Evolutionary conservation across 1,284 basidiomycete genomes (phyloP), one percentile per base, ranked within the genome.

Genomic region (Papiliotrema laurentii): DNA sequence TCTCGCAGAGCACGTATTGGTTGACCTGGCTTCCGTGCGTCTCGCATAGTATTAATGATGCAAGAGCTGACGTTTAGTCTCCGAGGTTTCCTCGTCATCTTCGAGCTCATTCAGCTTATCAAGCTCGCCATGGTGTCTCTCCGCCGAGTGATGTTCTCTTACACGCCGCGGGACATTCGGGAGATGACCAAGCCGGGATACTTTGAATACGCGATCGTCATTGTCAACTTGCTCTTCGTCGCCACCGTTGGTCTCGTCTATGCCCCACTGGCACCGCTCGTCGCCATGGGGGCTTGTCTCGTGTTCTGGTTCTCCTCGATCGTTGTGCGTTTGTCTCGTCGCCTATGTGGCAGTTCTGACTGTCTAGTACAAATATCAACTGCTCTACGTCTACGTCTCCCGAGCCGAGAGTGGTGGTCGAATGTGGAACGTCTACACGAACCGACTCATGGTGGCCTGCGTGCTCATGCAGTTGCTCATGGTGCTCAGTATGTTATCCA

Each of bases 101-200:
- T 97, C 65, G 96, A 99, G 69, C 78, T 99, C 36, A 93, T 94
- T 5, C 96, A 99, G 72, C 83, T 97, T 47, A 74, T 97, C 74
- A 94, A 96, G 66, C 79, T 99, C 28, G 65, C 92, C 13, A 83
- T 87, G 77, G 82, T 92, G 19, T 92, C 85, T 30, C 77, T 97
- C 74, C 87, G 88, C 73, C 91, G 87, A 3, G 76, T 80, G 79
- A 73, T 91, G 41, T 88, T 97, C 64, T 90, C 92, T n/a, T 85
- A 93, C 50, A 98, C 96, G 0, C 94, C 93, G 39, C 83, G 96
- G 59, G 92, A 97, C 64, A 90, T 97, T 51, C 81, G 91, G 46
- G 92, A 97, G 63, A 93, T 89, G 85, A 97, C 94, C 5, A 87
- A 93, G 68, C 94, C 94, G 16, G 89, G 89, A 4, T 83, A 86